phyloP scores from a whole-genome alignment of 148 eudicot species.

The Rhododendron kiyosumense region DNA sequence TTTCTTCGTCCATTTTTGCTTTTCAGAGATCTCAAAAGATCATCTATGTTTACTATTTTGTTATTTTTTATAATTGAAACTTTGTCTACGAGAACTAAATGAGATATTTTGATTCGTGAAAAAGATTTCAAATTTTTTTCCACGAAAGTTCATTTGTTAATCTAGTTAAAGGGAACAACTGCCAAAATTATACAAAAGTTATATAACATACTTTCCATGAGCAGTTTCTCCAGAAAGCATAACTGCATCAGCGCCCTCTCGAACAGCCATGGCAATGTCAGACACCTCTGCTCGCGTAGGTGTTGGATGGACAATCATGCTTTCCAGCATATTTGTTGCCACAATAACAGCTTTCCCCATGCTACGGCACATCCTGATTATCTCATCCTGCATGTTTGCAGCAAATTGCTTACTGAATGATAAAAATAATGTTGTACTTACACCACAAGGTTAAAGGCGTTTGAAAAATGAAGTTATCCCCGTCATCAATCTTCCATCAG shows the following conservation, averaged over 20 bases:
- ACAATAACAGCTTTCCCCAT: slow-evolving; percentile 99
- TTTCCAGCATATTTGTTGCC: slow-evolving; percentile 99
- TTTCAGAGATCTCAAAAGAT: not conserved
- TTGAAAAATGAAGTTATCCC: not conserved
- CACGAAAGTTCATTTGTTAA: not conserved
- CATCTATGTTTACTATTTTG: not conserved
- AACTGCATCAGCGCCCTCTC: slow-evolving; percentile 97
- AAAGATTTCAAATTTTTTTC: not conserved
- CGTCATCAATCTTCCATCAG: slow-evolving; percentile 6
- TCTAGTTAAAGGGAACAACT: not conserved
- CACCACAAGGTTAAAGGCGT: not conserved
- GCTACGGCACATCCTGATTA: slow-evolving; percentile 79
- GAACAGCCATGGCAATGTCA: slow-evolving; percentile 94
- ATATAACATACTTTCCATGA: slow-evolving; percentile 80
- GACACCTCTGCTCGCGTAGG: slow-evolving; percentile 99
- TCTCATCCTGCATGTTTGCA: slow-evolving; percentile 67
- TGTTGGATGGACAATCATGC: slow-evolving; percentile 97
- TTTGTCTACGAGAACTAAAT: not conserved
- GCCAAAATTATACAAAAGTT: not conserved
- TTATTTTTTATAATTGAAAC: not conserved
- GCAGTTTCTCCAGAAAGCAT: slow-evolving; percentile 99
- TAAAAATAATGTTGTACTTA: not conserved
- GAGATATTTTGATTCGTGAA: not conserved
- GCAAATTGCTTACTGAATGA: not conserved
- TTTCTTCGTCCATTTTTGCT: not conserved